Evolutionary conservation across 371 early-diverging fungal species (phyloP), one percentile per base, ranked within the genome.

Genomic region (Syncephalastrum monosporum): DNA sequence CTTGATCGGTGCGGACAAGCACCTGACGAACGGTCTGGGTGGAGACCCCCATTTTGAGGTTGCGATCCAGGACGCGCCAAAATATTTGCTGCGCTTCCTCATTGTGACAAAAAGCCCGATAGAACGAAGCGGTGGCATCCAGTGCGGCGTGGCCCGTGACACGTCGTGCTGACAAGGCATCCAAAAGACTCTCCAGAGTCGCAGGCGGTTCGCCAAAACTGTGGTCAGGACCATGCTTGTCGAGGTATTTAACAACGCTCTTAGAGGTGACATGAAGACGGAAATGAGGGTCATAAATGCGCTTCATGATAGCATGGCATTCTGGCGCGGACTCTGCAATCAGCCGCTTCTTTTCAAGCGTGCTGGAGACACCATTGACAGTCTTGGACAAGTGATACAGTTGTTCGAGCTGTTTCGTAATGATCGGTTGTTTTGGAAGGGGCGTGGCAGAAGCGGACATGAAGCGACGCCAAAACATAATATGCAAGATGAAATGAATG

Each of bases 11-110:
- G 25, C 13, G 12, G 17, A 73, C 38, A 10, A 33, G 61, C 0
- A 68, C 42, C 2, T 63, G 72, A 10, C 67, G 64, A 16, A 84
- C 60, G 1, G 72, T 60, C 7, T 57, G 55, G 4, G 67, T 48
- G 4, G 72, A 80, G 12, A 81, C 74, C 0, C 85, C 85, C 57
- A 78, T 68, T 57, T 79, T 82, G 25, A 84, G 56, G 47, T 84
- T 82, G 19, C 78, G 75, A 53, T 82, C 85, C 21, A 84, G 50
- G 5, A 84, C 61, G 42, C 73, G 71, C 69, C 80, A 74, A 43
- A 84, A 69, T 3, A 76, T 72, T 27, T 74, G 61, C 25, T 52
- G 65, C 46, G 51, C 69, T 24, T 15, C 55, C 13, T 52, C 61
- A 15, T 59, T 75, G 42, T 61, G 47, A 50, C 70, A 72, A 19